These are phyloP conservation scores for Xylariaceae sp. DNA, from an alignment of 2,329 filamentous ascomycete species.

Conservation along the genomic window DNA sequence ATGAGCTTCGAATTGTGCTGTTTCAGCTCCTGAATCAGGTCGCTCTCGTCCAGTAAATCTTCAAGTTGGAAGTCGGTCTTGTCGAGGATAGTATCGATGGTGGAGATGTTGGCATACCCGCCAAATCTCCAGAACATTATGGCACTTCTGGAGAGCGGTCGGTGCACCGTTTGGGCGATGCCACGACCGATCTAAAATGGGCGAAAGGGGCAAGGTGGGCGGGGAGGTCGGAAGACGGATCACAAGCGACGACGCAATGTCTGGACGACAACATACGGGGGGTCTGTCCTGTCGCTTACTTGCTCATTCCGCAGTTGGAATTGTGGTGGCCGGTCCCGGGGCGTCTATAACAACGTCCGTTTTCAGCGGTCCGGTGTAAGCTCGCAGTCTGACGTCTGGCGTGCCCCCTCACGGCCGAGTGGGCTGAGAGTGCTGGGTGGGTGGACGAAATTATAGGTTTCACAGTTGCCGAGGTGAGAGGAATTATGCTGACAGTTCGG, in stretches of 20 bases:
- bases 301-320: too few relatives aligned
- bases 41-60: constrained; percentile 91
- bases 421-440: background rate
- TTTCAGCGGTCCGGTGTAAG: background rate
- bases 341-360: too few relatives aligned
- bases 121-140: constrained; percentile 99
- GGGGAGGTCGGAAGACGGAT: background rate
- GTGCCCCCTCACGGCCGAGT: background rate
- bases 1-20: constrained; percentile 97
- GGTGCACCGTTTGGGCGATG: constrained; percentile 20
- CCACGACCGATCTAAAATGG: constrained; percentile 11
- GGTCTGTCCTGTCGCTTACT: constrained; percentile 1
- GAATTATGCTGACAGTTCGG: too few relatives aligned
- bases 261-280: constrained; percentile 12
- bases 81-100: constrained; percentile 94
- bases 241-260: constrained; percentile 3
- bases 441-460: too few relatives aligned
- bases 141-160: constrained; percentile 29
- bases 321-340: background rate
- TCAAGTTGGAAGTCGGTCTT: constrained; percentile 94
- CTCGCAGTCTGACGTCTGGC: background rate
- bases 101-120: constrained; percentile 95
- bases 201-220: background rate
- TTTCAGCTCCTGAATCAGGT: constrained; percentile 95
- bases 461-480: too few relatives aligned